Evolutionary conservation across 2,329 filamentous ascomycete genomes (phyloP), one percentile per base, ranked within the genome.

Genomic region (Tolypocladium album): DNA sequence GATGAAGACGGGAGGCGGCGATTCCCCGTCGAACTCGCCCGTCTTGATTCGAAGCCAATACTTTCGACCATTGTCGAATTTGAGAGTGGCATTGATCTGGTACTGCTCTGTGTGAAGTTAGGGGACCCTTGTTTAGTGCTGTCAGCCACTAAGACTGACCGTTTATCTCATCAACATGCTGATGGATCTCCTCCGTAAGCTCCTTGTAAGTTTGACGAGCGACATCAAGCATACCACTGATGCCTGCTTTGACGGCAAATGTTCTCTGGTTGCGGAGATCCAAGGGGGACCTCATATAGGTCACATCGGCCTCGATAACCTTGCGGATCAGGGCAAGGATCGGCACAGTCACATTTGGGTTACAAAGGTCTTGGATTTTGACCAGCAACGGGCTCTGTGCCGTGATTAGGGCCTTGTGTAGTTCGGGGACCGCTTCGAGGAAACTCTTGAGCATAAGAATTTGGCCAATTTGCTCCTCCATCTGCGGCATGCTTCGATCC

Each of bases 201-300:
- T 97, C 93, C 67, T 94, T 95, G 74, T 94, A 97, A 0, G 90
- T 91, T 67, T 92, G 88, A 6, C 92, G 84, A 40, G 91, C 90
- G 43, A 97, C 89, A 73, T 97, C 93, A 4, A 97, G 82, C 60
- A 97, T 82, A 2, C 90, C 90, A 66, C 90, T 92, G 50, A 94
- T 85, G 0, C 90, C 90, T 55, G 90, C 85, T 76, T 88, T 94
- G 39, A 97, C 88, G 27, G 93, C 93, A 75, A 95, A 97, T 0
- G 88, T 90, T 63, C 93, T 82, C 70, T 97, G 93, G 62, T 97
- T 96, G 17, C 92, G 84, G 60, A 96, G 78, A 63, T 97, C 93
- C 5, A 97, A 79, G 0, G 94, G 88, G 27, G 87, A 85, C 55
- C 82, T 89, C 61, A 90, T 88, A 65, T 89, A 95, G 0, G 81